phyloP scores from a whole-genome alignment of 2,329 filamentous ascomycete species.

The Cladosporium colombiae region DNA sequence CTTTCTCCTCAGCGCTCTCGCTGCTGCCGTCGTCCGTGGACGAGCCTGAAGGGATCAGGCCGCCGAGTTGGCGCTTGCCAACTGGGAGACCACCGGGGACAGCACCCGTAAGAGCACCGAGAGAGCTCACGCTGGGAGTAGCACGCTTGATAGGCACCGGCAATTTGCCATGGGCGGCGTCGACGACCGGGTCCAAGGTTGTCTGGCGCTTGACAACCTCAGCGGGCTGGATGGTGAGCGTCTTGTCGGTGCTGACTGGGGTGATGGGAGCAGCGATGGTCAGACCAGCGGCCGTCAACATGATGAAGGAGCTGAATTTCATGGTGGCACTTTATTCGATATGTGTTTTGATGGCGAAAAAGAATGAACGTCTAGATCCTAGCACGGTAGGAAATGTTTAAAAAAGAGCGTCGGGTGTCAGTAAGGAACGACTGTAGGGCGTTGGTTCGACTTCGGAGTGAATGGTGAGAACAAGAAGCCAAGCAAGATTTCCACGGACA shows the following conservation, averaged over 20 bases:
- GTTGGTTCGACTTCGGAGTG: neutral
- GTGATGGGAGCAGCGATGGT: conserved; percentile 6
- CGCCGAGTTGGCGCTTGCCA: conserved; percentile 4
- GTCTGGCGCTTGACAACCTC: neutral
- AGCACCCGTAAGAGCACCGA: neutral
- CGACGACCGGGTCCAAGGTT: neutral
- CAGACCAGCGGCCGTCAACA: conserved; percentile 13
- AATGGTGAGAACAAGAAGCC: neutral
- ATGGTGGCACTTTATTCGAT: neutral
- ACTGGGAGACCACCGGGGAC: neutral
- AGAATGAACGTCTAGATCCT: neutral
- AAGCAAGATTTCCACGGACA: neutral
- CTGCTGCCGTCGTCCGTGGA: neutral
- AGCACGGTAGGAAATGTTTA: neutral
- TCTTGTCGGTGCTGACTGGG: neutral
- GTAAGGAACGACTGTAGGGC: conserved; percentile 11
- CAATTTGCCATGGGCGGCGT: neutral
- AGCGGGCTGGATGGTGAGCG: neutral
- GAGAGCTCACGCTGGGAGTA: neutral
- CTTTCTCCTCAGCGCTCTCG: neutral
- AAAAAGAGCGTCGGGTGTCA: conserved; percentile 9
- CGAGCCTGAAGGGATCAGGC: neutral
- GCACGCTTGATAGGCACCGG: neutral
- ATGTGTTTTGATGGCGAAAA: neutral
- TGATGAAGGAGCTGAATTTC: conserved; percentile 13